These are phyloP conservation scores for Rhynchosporium secalis DNA, from an alignment of 2,329 filamentous ascomycete species.

Conservation along the genomic window DNA sequence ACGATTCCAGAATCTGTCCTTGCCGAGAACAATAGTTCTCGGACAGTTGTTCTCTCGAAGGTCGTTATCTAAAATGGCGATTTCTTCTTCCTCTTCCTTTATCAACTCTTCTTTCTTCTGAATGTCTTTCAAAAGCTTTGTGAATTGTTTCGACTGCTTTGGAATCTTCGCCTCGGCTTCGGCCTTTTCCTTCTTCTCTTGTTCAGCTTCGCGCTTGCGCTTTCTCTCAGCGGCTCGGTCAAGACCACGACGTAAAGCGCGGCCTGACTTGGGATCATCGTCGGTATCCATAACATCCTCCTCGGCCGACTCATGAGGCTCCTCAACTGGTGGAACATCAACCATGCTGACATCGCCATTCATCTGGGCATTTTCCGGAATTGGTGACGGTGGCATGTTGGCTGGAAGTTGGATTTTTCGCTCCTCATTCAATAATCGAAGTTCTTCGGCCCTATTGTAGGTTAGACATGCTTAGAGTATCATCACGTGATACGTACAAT, in stretches of 20 bases:
- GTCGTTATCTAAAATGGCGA: constrained; percentile 84
- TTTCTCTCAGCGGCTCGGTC: constrained; percentile 72
- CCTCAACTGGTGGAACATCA: constrained; percentile 58
- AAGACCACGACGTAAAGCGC: constrained; percentile 60
- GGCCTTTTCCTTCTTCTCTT: constrained; percentile 62
- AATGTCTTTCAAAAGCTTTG: constrained; percentile 84
- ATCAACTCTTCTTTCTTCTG: constrained; percentile 82
- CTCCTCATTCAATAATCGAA: constrained; percentile 70
- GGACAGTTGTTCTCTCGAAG: constrained; percentile 92
- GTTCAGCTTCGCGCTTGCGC: constrained; percentile 74
- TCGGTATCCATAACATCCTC: constrained; percentile 68
- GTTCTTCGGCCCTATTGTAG: constrained; percentile 61
- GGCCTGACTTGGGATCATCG: constrained; percentile 60
- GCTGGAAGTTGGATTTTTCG: constrained; percentile 71
- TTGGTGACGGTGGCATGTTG: constrained; percentile 67
- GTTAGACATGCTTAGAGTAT: constrained; percentile 34
- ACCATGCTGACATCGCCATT: constrained; percentile 61
- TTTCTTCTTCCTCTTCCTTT: constrained; percentile 79
- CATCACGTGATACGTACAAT: constrained; percentile 50
- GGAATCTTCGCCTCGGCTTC: constrained; percentile 59
- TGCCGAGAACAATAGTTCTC: constrained; percentile 83
- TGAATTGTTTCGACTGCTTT: constrained; percentile 85
- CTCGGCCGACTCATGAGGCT: constrained; percentile 53
- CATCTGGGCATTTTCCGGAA: constrained; percentile 45
- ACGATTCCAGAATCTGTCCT: constrained; percentile 95